phyloP scores from a whole-genome alignment of 345 rosid genomes.

The Pistacia vera region DNA sequence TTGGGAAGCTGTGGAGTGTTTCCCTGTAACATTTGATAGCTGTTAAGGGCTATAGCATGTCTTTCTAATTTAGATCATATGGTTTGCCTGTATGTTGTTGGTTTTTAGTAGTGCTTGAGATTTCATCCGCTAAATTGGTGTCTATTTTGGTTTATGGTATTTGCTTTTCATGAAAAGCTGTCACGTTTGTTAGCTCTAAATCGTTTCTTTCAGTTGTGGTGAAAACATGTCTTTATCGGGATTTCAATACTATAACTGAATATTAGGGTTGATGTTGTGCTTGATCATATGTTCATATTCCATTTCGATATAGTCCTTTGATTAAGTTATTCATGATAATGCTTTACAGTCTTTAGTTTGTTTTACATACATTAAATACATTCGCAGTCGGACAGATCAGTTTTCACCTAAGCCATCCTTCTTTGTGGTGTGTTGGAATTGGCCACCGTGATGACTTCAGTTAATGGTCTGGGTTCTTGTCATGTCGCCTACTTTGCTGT shows the following conservation, averaged over 20 bases:
- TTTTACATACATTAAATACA: constrained; percentile 9
- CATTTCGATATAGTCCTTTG: neutral
- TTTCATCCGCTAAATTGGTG: neutral
- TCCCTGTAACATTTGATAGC: too few species aligned
- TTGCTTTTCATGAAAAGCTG: neutral
- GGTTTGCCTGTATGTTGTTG: neutral
- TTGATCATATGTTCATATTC: neutral
- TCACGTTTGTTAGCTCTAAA: neutral
- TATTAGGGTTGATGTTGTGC: too few species aligned
- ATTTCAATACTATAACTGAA: neutral
- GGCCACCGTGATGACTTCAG: too few species aligned
- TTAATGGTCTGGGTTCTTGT: too few species aligned
- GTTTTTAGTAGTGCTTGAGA: neutral
- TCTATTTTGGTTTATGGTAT: too few species aligned
- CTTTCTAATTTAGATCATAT: neutral
- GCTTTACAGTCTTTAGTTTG: too few species aligned
- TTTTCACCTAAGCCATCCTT: too few species aligned
- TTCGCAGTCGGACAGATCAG: constrained; percentile 88
- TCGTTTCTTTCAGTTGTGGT: neutral
- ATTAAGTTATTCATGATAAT: too few species aligned
- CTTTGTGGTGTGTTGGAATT: too few species aligned
- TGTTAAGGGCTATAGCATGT: too few species aligned
- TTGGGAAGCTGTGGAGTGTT: too few species aligned
- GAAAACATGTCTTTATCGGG: neutral
- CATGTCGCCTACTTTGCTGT: too few species aligned